Conservation (phyloP, 768 basidiomycete genomes). For the Lanmaoa rubissima region DNA sequence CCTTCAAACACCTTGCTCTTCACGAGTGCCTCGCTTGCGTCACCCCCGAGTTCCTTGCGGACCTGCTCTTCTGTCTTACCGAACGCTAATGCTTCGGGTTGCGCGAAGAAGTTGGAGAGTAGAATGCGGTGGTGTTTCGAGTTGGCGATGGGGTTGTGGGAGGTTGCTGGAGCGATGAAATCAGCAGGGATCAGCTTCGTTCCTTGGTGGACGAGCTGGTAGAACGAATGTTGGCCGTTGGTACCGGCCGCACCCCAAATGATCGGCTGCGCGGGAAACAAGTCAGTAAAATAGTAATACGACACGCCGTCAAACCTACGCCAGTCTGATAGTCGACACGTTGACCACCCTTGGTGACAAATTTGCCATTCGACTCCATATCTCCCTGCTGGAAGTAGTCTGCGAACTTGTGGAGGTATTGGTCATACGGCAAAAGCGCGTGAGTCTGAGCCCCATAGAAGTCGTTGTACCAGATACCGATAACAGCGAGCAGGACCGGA, state of each 20-base stretch:
- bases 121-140: constrained; percentile 97
- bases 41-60: constrained; percentile 58
- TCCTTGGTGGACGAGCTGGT: constrained; percentile 94
- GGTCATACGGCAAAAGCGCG: constrained; percentile 94
- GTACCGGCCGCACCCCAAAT: constrained; percentile 99
- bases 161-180: constrained; percentile 86
- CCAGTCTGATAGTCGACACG: constrained; percentile 97
- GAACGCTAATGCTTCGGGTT: constrained; percentile 96
- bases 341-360: constrained; percentile 88
- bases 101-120: constrained; percentile 97
- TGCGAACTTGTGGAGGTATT: constrained; percentile 98
- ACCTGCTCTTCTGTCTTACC: constrained; percentile 95
- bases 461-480: constrained; percentile 99
- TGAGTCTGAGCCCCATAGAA: constrained; percentile 97
- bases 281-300: not conserved
- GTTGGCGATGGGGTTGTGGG: constrained; percentile 82
- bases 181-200: constrained; percentile 91
- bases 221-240: constrained; percentile 99
- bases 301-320: constrained; percentile 44
- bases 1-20: constrained; percentile 99
- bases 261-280: constrained; percentile 63
- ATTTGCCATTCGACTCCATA: constrained; percentile 99
- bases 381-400: constrained; percentile 99
- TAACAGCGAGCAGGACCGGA: constrained; percentile 83
- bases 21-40: constrained; percentile 78